Evolutionary conservation across 768 basidiomycete species (phyloP).

Genomic region (Lentinula lateritia): DNA sequence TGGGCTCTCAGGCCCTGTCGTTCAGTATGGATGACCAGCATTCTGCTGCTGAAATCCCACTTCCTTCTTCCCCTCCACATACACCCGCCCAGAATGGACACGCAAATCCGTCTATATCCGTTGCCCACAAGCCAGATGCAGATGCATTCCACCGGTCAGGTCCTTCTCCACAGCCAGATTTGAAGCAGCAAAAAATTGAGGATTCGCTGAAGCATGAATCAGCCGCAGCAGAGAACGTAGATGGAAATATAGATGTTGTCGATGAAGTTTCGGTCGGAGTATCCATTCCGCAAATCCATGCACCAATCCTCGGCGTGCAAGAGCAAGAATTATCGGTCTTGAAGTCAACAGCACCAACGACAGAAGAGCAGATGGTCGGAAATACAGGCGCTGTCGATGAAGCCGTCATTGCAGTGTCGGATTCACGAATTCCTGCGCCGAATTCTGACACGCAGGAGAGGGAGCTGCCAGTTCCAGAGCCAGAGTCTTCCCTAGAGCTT

Average conservation of each 20-base stretch:
- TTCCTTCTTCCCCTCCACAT: not conserved
- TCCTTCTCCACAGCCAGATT: not conserved
- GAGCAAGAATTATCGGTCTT: not conserved
- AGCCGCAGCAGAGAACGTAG: not conserved
- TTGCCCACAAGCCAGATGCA: not conserved
- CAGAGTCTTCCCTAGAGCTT: not conserved
- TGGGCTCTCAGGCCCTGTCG: not conserved
- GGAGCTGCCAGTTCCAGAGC: not conserved
- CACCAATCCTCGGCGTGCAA: not conserved
- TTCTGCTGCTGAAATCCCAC: not conserved
- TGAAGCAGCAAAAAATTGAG: not conserved
- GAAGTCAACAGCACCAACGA: not conserved
- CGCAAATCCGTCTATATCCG: not conserved
- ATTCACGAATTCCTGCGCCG: not conserved
- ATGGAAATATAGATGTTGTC: not conserved
- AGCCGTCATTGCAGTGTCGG: not conserved
- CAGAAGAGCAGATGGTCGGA: not conserved
- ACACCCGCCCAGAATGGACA: not conserved
- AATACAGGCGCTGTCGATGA: not conserved
- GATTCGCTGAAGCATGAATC: not conserved
- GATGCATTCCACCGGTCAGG: not conserved
- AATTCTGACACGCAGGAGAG: not conserved
- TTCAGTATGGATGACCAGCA: conserved; percentile 4
- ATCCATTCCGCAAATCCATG: not conserved
- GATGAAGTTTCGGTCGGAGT: not conserved